These are phyloP conservation scores for Phytophthora fragariaefolia DNA, from an alignment of 352 stramenopile genomes.

Conservation along the genomic window DNA sequence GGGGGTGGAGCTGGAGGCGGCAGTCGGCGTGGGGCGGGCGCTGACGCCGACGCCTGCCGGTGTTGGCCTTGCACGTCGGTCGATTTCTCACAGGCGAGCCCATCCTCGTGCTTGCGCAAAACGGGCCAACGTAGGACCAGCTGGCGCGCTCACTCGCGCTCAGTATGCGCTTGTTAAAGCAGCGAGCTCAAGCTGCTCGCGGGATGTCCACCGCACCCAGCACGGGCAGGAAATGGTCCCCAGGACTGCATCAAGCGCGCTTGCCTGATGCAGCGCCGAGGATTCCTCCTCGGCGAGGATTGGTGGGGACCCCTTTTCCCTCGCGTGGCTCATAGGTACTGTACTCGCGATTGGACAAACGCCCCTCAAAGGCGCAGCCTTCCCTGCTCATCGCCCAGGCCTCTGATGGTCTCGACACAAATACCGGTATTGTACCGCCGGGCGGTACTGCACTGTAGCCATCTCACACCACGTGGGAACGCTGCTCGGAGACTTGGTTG, in stretches of 20 bases:
- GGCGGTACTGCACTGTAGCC: background rate
- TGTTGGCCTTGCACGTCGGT: slow-evolving; percentile 30
- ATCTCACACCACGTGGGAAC: background rate
- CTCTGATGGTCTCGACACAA: background rate
- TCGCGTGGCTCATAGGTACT: background rate
- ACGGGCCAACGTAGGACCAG: slow-evolving; percentile 22
- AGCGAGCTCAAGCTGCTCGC: slow-evolving; percentile 5
- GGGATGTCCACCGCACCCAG: slow-evolving; percentile 11
- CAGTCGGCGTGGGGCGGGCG: too few species aligned
- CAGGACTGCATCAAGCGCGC: slow-evolving; percentile 8
- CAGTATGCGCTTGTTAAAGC: slow-evolving; percentile 29
- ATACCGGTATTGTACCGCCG: background rate
- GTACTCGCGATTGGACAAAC: slow-evolving; percentile 24
- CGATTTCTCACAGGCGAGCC: slow-evolving; percentile 36
- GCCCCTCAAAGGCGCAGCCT: slow-evolving; percentile 8
- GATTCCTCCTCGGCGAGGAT: too few species aligned
- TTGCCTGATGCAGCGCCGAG: slow-evolving; percentile 5
- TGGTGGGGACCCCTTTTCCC: background rate
- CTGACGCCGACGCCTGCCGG: slow-evolving; percentile 1
- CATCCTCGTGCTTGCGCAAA: slow-evolving; percentile 43
- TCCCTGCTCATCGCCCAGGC: background rate
- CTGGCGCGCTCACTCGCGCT: slow-evolving; percentile 18
- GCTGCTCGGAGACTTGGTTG: background rate
- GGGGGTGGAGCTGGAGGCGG: too few species aligned
- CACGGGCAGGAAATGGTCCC: slow-evolving; percentile 19